Conservation (phyloP, 306 rosid species). For the Cajanus cajan region DNA sequence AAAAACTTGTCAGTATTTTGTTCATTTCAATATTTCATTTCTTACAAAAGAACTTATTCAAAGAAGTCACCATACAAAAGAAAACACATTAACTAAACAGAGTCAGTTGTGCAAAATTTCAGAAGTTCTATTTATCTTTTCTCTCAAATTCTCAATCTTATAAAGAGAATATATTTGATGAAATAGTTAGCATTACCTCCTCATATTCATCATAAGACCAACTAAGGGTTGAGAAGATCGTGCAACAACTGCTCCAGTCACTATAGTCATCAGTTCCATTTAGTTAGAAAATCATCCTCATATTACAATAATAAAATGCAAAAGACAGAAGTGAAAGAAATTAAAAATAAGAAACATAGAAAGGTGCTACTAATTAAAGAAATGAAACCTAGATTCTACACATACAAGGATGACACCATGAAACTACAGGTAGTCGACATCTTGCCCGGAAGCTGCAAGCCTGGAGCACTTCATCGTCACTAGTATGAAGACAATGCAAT, state of each 20-base stretch:
- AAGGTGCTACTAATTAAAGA: constrained; percentile 7
- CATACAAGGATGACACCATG: constrained; percentile 94
- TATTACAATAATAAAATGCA: constrained; percentile 25
- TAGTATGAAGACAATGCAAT: constrained; percentile 41
- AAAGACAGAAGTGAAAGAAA: constrained; percentile 15
- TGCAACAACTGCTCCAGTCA: constrained; percentile 94
- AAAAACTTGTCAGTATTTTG: constrained; percentile 13
- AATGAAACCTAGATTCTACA: constrained; percentile 1
- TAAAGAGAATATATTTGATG: constrained; percentile 16
- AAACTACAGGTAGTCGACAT: constrained; percentile 84
- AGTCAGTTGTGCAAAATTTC: neutral
- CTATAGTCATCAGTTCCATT: constrained; percentile 44
- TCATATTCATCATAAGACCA: constrained; percentile 96
- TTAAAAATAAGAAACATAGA: constrained; percentile 18
- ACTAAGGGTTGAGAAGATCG: constrained; percentile 98
- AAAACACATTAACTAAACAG: constrained; percentile 1
- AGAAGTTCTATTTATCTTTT: too few relatives aligned
- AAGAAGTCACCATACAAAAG: constrained; percentile 2
- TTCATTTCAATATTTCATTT: constrained; percentile 14
- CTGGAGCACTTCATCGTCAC: constrained; percentile 87
- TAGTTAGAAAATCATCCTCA: constrained; percentile 23
- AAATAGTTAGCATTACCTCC: constrained; percentile 66
- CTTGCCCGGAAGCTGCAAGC: constrained; percentile 89
- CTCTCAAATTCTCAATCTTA: too few relatives aligned
- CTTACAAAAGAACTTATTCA: neutral